Conservation (phyloP, 2,329 filamentous ascomycete genomes). For the Gnomoniopsis sp. region DNA sequence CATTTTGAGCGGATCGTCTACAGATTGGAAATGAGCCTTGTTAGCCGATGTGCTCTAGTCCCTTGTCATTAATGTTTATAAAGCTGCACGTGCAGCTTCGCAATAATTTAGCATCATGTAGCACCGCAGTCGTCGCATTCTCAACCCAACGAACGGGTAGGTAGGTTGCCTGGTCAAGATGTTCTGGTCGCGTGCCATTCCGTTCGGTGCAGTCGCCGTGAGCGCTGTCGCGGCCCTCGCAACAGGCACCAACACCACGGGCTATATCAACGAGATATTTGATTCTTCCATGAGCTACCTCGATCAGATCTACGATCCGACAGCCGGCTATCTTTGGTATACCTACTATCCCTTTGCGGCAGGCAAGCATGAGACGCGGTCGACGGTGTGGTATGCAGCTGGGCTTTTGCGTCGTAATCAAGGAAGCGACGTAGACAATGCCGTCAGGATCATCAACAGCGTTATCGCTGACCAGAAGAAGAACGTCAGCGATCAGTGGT, state of each 20-base stretch:
- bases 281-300: slow-evolving; percentile 52
- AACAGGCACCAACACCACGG: slow-evolving; percentile 2
- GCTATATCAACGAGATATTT: slow-evolving; percentile 30
- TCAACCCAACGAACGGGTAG: background rate
- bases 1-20: no score
- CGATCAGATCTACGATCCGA: slow-evolving; percentile 51
- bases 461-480: slow-evolving; percentile 52
- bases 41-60: no score
- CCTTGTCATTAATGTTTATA: no score
- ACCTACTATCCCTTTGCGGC: slow-evolving; percentile 41
- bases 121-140: background rate
- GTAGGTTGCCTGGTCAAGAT: slow-evolving; percentile 8
- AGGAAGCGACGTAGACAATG: slow-evolving; percentile 44
- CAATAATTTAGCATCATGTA: background rate
- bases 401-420: slow-evolving; percentile 55
- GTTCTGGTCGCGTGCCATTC: slow-evolving; percentile 1
- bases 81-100: no score
- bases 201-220: slow-evolving; percentile 6
- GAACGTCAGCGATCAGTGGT: slow-evolving; percentile 52
- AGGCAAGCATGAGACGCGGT: slow-evolving; percentile 55
- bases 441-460: slow-evolving; percentile 51
- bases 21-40: no score
- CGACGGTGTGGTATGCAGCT: slow-evolving; percentile 56
- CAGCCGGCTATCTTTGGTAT: slow-evolving; percentile 51
- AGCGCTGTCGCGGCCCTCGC: slow-evolving; percentile 5